Evolutionary conservation across 495 filamentous ascomycete genomes (phyloP).

Genomic region (Penicillium goetzii): DNA sequence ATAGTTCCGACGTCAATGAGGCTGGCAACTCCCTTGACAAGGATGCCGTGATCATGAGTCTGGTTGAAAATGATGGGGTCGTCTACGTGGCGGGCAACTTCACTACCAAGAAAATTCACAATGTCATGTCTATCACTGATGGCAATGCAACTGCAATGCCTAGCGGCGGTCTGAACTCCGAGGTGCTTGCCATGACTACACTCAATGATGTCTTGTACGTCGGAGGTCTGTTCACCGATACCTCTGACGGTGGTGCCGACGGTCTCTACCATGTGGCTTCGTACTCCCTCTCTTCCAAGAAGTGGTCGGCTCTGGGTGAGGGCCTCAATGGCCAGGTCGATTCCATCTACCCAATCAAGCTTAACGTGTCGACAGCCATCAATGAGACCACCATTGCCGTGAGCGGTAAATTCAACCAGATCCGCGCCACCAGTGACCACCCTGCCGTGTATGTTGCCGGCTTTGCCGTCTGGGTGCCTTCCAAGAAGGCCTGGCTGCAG

Average conservation of each 20-base stretch:
- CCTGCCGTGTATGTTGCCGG: conserved; percentile 64
- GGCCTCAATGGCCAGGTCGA: conserved; percentile 83
- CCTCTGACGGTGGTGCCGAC: conserved; percentile 58
- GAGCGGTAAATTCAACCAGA: conserved; percentile 76
- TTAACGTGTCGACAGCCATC: conserved; percentile 74
- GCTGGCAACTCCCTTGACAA: conserved; percentile 69
- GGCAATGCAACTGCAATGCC: conserved; percentile 63
- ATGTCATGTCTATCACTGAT: conserved; percentile 75
- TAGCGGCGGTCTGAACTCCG: conserved; percentile 79
- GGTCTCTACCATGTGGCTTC: conserved; percentile 74
- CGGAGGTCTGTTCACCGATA: conserved; percentile 83
- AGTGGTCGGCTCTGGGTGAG: conserved; percentile 80
- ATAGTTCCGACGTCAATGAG: conserved; percentile 70
- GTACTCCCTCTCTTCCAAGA: conserved; percentile 68
- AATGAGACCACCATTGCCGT: conserved; percentile 77
- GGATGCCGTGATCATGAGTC: conserved; percentile 65
- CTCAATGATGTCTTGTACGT: conserved; percentile 73
- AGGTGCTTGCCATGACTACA: conserved; percentile 69
- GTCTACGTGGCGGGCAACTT: conserved; percentile 89
- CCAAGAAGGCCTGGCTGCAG: conserved; percentile 83
- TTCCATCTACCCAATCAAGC: conserved; percentile 70
- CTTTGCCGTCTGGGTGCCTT: conserved; percentile 95
- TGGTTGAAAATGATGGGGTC: conserved; percentile 60
- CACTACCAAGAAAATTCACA: conserved; percentile 62
- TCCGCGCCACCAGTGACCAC: conserved; percentile 67